Evolutionary conservation across 352 stramenopile genomes (phyloP), one percentile per base, ranked within the genome.

Genomic region (Pythium myriotylum): DNA sequence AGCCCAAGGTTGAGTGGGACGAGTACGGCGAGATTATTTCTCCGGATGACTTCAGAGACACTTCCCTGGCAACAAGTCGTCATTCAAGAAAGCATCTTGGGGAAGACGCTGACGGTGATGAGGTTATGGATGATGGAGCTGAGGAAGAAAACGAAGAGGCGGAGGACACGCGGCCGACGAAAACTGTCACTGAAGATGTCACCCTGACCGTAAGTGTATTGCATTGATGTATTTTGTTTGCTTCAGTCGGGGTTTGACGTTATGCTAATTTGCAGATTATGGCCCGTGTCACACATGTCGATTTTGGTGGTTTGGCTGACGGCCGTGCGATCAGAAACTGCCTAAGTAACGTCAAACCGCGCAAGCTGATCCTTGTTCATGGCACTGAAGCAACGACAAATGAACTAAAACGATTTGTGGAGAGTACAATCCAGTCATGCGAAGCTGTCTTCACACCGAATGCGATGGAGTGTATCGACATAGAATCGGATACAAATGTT

Each of bases 21-120:
- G 86, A 96, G 58, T 96, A 96, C 48, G 88, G 88, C 62, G 88
- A 96, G 77, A 89, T 90, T 19, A 96, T 96, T 53, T 72, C 88
- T 10, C 84, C 84, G 1, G 85, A 96, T 22, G 85, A 92, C 42
- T 96, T 84, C 57, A 91, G 90, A 72, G 87, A 96, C 48, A 73
- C 73, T 17, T 78, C 84, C 3, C 74, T 92, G 8, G 33, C 86
- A 3, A 67, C 73, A 12, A 94, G 77, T 54, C 79, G 82, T 43
- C 78, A 86, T 54, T 74, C 84, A 23, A 70, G 82, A 40, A 81
- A 83, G 24, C 87, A 86, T 23, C 70, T 88, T 17, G 77, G 82
- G 3, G 81, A 85, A 49, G 76, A 86, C 52, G 74, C 54, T 0
- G 79, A 91, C 17, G 73, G 70, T 12, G 81, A 94, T 41, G 79